Conservation (phyloP, 441 rosid species). For the Codiaeum variegatum region DNA sequence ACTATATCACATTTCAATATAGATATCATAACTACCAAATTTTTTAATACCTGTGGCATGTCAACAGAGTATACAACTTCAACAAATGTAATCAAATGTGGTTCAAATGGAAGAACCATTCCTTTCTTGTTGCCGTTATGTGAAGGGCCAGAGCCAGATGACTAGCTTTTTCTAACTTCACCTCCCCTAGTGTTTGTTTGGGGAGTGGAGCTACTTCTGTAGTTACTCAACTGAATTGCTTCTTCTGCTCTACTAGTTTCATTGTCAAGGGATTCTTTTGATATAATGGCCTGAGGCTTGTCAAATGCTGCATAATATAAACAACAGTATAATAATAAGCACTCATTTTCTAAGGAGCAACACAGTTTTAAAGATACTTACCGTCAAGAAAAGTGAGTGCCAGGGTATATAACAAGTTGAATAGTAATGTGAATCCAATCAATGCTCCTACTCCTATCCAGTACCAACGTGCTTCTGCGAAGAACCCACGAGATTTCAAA, state of each 20-base stretch:
- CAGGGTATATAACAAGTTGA: conserved; percentile 47
- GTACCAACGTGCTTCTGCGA: conserved; percentile 56
- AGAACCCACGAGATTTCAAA: conserved; percentile 54
- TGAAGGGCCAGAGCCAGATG: not conserved
- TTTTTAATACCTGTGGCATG: conserved; percentile 60
- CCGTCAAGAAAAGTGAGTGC: conserved; percentile 57
- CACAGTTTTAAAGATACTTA: conserved; percentile 22
- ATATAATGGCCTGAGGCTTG: conserved; percentile 47
- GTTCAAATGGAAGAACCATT: conserved; percentile 86
- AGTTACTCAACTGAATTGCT: not conserved
- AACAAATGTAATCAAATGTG: conserved; percentile 58
- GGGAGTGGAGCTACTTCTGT: not conserved
- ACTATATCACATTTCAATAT: not conserved
- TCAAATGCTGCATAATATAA: conserved; percentile 44
- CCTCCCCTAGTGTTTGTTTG: not conserved
- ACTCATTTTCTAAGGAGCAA: not conserved
- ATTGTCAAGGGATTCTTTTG: conserved; percentile 34
- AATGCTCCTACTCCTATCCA: conserved; percentile 65
- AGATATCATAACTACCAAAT: not conserved
- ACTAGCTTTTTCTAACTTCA: conserved; percentile 5
- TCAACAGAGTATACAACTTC: conserved; percentile 58
- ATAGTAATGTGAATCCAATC: conserved; percentile 45
- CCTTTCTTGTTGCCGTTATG: conserved; percentile 41
- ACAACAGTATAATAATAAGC: not conserved
- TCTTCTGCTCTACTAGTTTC: conserved; percentile 11